These are phyloP conservation scores for Fusarium decemcellulare DNA, from an alignment of 2,329 filamentous ascomycete species.

Conservation along the genomic window DNA sequence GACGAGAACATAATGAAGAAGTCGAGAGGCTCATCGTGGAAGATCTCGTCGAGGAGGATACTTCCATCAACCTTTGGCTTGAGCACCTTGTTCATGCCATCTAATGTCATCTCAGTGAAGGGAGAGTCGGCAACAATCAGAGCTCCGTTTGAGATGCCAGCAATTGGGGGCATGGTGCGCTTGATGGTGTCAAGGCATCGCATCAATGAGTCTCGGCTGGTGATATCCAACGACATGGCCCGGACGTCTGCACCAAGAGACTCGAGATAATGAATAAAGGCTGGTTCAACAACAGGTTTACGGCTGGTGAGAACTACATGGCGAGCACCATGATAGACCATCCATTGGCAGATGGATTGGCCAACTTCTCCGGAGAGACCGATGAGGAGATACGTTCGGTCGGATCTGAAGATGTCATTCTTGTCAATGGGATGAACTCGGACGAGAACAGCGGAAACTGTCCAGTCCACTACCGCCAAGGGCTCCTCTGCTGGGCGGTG, in stretches of 20 bases:
- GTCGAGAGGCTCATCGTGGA: background rate
- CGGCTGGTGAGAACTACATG: background rate
- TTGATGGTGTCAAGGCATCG: background rate
- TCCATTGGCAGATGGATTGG: background rate
- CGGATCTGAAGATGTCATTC: background rate
- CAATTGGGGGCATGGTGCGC: background rate
- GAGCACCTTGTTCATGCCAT: background rate
- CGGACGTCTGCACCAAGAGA: background rate
- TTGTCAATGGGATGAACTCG: too few relatives aligned
- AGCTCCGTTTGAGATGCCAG: background rate
- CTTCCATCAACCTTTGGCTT: background rate
- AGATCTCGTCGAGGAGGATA: background rate
- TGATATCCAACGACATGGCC: background rate
- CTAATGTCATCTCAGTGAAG: background rate
- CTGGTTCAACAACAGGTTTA: background rate
- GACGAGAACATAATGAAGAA: slow-evolving; percentile 2
- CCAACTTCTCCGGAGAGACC: background rate
- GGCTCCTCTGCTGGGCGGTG: too few relatives aligned
- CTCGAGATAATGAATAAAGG: background rate
- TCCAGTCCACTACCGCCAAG: too few relatives aligned
- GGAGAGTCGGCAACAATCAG: background rate
- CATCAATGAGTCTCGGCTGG: background rate
- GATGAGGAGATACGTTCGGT: background rate
- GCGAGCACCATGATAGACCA: background rate
- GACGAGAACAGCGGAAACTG: too few relatives aligned